phyloP scores from a whole-genome alignment of 257 asterid genomes.

The Nicotiana knightiana region DNA sequence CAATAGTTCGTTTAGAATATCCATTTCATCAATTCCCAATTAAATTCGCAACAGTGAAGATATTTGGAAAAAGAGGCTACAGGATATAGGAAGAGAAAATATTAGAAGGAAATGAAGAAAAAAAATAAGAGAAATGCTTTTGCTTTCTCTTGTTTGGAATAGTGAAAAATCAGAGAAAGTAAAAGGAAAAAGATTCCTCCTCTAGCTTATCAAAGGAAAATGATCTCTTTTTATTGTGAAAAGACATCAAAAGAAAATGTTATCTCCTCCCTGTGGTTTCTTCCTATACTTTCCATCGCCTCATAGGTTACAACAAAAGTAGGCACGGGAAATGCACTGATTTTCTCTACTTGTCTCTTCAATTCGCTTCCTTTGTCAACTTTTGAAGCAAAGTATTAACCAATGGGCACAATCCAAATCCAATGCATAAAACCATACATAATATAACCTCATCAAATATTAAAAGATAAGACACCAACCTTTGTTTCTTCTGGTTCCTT shows the following conservation, averaged over 20 bases:
- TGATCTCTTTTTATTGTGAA: too few relatives aligned
- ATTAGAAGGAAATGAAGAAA: not conserved
- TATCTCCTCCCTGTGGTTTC: not conserved
- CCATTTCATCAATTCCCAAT: not conserved
- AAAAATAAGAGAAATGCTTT: not conserved
- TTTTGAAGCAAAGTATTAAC: not conserved
- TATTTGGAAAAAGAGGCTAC: too few relatives aligned
- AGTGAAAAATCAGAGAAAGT: not conserved
- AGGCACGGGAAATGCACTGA: not conserved
- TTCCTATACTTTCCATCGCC: not conserved
- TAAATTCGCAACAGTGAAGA: not conserved
- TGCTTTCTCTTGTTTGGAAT: not conserved
- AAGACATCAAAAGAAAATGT: not conserved
- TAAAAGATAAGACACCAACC: constrained; percentile 39
- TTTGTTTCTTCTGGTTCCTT: constrained; percentile 65
- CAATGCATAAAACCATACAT: not conserved
- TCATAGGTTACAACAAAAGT: not conserved
- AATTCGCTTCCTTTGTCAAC: not conserved
- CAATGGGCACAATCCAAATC: not conserved
- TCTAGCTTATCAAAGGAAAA: not conserved
- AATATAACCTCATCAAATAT: not conserved
- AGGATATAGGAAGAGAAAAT: too few relatives aligned
- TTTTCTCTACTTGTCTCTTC: not conserved
- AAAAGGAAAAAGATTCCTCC: not conserved
- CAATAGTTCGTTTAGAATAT: not conserved